These are phyloP conservation scores for Helianthus annuus DNA, from an alignment of 129 eudicot genomes.

Conservation along the genomic window DNA sequence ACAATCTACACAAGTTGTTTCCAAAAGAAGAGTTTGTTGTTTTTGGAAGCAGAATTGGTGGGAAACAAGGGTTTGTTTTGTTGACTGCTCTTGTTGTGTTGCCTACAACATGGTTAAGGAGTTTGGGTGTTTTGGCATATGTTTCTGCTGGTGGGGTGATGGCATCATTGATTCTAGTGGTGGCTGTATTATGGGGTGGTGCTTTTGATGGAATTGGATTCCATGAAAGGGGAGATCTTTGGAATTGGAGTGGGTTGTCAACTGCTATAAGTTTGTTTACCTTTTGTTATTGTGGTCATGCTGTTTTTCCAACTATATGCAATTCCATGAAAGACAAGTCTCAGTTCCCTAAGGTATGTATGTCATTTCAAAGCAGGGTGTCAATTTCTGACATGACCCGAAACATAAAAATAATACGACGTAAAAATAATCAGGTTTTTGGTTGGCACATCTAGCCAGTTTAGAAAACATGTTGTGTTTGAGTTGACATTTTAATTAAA, in stretches of 20 bases:
- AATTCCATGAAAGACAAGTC: slow-evolving; percentile 56
- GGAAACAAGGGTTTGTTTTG: slow-evolving; percentile 46
- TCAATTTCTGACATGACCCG: no score
- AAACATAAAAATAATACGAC: no score
- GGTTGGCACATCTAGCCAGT: no score
- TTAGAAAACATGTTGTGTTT: no score
- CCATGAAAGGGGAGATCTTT: slow-evolving; percentile 41
- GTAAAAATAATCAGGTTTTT: no score
- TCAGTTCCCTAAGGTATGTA: slow-evolving; percentile 53
- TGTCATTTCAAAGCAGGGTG: neutral
- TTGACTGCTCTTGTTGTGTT: slow-evolving; percentile 45
- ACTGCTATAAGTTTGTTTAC: slow-evolving; percentile 57
- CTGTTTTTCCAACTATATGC: slow-evolving; percentile 62
- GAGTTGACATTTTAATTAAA: no score
- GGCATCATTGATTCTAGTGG: slow-evolving; percentile 52
- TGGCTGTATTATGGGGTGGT: slow-evolving; percentile 58
- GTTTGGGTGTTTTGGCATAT: slow-evolving; percentile 51
- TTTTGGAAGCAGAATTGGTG: slow-evolving; percentile 33
- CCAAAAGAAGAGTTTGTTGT: slow-evolving; percentile 34
- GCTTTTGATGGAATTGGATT: slow-evolving; percentile 63
- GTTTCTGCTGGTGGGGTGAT: slow-evolving; percentile 58
- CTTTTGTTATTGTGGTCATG: slow-evolving; percentile 69
- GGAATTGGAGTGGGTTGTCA: slow-evolving; percentile 53
- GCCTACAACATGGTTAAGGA: slow-evolving; percentile 59
- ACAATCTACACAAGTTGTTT: slow-evolving; percentile 46